Evolutionary conservation across 768 basidiomycete species (phyloP), one percentile per base, ranked within the genome.

Genomic region (Nevesoporus exiguus): DNA sequence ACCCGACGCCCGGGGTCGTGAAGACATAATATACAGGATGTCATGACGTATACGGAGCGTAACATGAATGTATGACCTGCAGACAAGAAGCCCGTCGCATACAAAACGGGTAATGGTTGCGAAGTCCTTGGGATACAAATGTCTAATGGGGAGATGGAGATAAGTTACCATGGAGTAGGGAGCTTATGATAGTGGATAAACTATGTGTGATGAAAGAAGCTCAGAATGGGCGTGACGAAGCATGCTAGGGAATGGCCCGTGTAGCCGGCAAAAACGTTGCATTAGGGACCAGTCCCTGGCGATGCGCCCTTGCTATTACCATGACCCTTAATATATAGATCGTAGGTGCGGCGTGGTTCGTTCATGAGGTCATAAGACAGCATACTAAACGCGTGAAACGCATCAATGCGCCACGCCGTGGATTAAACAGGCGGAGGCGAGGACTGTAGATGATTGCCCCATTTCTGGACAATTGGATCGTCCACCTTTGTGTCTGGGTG

Each of bases 401-500:
- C 30, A 31, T 37, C 42, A 17, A 47, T 34, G 25, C 13, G 15
- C 47, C 40, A 25, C 54, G 21, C 40, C 25, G 43, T 48, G 46
- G 19, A 29, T 68, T 49, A 67, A 39, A 57, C 59, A 22, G 60
- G 58, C 2, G 66, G 37, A 24, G 61, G 40, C 14, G 61, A 61
- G 17, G 59, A 33, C 21, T 50, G 56, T 15, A 24, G 3, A n/a
- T 58, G 62, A 43, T 52, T 57, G 34, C 49, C 63, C 73, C 73
- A 72, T 60, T 59, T 67, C 41, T 55, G 57, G 57, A 71, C 73
- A 24, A 73, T 70, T 3, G 75, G 76, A 61, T 95, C 91, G 55
- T 89, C 82, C 30, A 71, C 74, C 43, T 80, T 76, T 3, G 93
- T 95, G 34, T 90, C 90, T 0, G 93, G 93, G 65, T 97, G 94